Conservation (phyloP, 805 yeast genomes). For the Blastobotrys chiropterorum region DNA sequence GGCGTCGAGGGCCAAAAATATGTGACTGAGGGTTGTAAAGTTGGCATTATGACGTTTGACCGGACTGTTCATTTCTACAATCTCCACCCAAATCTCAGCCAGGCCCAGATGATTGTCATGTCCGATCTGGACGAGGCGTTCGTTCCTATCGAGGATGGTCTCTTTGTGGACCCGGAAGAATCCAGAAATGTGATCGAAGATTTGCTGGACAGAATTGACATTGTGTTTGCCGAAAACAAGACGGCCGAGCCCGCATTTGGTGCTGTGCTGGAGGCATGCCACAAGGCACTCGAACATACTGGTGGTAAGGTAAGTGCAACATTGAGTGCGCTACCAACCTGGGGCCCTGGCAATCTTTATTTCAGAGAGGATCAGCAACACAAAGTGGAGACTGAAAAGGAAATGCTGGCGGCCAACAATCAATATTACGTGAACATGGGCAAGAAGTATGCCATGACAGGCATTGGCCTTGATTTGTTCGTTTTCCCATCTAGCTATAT, state of each 20-base stretch:
- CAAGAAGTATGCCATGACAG: slow-evolving; percentile 46
- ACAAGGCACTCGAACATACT: slow-evolving; percentile 45
- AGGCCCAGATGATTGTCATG: slow-evolving; percentile 53
- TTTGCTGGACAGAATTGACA: slow-evolving; percentile 57
- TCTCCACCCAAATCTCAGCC: slow-evolving; percentile 48
- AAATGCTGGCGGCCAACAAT: slow-evolving; percentile 51
- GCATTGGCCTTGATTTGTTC: slow-evolving; percentile 73
- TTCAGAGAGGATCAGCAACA: slow-evolving; percentile 29
- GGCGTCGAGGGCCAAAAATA: slow-evolving; percentile 26
- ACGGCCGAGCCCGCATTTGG: slow-evolving; percentile 68
- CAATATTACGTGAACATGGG: slow-evolving; percentile 58
- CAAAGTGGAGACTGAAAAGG: slow-evolving; percentile 39
- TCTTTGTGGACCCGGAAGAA: slow-evolving; percentile 74
- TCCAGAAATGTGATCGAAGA: slow-evolving; percentile 58
- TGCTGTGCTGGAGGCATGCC: slow-evolving; percentile 66
- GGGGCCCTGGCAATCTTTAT: slow-evolving; percentile 65
- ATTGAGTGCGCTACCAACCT: slow-evolving; percentile 63
- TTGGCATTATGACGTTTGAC: slow-evolving; percentile 75
- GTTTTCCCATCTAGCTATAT: slow-evolving; percentile 58
- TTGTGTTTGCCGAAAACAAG: slow-evolving; percentile 34
- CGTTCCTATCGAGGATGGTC: slow-evolving; percentile 67
- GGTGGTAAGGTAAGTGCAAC: slow-evolving; percentile 80
- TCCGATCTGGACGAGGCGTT: slow-evolving; percentile 73
- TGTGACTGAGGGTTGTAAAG: slow-evolving; percentile 41
- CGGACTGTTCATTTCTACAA: slow-evolving; percentile 66